Conservation (phyloP, 2,329 filamentous ascomycete species). For the Phialemoniopsis sp. region DNA sequence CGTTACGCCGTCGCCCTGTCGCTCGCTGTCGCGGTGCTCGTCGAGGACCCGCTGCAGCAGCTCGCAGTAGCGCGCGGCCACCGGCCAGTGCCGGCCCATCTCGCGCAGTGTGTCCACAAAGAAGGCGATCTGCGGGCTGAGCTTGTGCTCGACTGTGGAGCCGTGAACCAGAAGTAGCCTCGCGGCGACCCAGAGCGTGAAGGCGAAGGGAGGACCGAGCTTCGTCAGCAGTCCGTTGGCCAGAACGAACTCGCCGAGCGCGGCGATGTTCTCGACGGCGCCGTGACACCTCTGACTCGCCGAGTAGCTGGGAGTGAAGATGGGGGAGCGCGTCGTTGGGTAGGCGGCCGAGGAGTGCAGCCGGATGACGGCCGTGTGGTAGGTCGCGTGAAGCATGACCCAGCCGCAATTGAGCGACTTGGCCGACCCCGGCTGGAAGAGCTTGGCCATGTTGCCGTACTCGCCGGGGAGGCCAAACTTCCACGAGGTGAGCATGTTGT, state of each 20-base stretch:
- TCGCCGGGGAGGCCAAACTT: constrained; percentile 79
- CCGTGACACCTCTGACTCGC: constrained; percentile 79
- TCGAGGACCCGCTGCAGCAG: constrained; percentile 80
- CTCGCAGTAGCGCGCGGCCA: constrained; percentile 76
- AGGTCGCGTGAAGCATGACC: constrained; percentile 89
- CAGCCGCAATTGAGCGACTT: constrained; percentile 75
- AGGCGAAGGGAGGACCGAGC: constrained; percentile 86
- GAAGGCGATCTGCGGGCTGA: constrained; percentile 74
- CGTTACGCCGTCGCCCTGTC: constrained; percentile 68
- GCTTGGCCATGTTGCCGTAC: constrained; percentile 77
- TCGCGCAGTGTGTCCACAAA: constrained; percentile 78
- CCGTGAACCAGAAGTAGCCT: constrained; percentile 84
- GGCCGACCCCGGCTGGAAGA: constrained; percentile 65
- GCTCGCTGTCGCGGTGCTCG: constrained; percentile 77
- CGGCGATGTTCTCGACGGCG: constrained; percentile 78
- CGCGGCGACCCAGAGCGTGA: constrained; percentile 88
- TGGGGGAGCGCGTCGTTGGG: constrained; percentile 80
- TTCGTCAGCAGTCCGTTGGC: constrained; percentile 71
- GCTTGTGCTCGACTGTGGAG: constrained; percentile 79
- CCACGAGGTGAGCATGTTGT: constrained; percentile 76
- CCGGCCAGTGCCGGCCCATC: constrained; percentile 81
- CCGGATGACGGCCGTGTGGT: constrained; percentile 84
- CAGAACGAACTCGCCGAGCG: constrained; percentile 73
- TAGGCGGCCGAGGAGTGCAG: constrained; percentile 91
- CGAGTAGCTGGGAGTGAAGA: constrained; percentile 85